These are phyloP conservation scores for Fusarium ambrosium DNA, from an alignment of 2,329 filamentous ascomycete species.

Conservation along the genomic window DNA sequence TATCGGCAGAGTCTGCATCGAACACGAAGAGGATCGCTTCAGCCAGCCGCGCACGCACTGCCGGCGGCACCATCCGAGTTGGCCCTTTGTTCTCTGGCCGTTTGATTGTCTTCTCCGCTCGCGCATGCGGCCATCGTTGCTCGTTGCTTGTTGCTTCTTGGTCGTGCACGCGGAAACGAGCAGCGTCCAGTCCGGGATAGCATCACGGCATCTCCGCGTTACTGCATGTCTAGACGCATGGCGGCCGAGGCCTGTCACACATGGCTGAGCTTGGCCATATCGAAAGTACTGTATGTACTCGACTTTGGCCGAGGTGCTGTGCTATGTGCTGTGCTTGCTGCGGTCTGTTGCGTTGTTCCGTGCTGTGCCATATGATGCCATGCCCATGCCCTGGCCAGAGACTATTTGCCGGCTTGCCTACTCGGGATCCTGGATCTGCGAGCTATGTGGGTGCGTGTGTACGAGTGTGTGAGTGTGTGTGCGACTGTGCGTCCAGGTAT, in stretches of 20 bases:
- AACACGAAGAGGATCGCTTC: conserved; percentile 14
- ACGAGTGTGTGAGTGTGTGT: conserved; percentile 4
- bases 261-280: conserved; percentile 34
- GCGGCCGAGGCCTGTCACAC: conserved; percentile 37
- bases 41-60: conserved; percentile 34
- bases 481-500: conserved; percentile 27
- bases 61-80: conserved; percentile 30
- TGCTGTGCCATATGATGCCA: conserved; percentile 41
- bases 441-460: conserved; percentile 20
- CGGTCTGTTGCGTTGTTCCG: conserved; percentile 23
- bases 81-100: conserved; percentile 22
- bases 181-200: conserved; percentile 28
- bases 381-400: conserved; percentile 18
- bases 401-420: conserved; percentile 34
- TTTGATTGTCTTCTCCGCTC: conserved; percentile 22
- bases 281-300: conserved; percentile 23
- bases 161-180: conserved; percentile 30
- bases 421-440: conserved; percentile 31
- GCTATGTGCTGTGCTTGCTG: conserved; percentile 20
- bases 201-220: conserved; percentile 38
- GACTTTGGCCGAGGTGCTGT: conserved; percentile 12
- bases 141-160: neutral
- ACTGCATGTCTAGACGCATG: conserved; percentile 42
- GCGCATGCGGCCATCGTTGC: neutral
- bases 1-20: conserved; percentile 34